Evolutionary conservation across 495 filamentous ascomycete genomes (phyloP).

Genomic region (Hypoxylon intermedium): DNA sequence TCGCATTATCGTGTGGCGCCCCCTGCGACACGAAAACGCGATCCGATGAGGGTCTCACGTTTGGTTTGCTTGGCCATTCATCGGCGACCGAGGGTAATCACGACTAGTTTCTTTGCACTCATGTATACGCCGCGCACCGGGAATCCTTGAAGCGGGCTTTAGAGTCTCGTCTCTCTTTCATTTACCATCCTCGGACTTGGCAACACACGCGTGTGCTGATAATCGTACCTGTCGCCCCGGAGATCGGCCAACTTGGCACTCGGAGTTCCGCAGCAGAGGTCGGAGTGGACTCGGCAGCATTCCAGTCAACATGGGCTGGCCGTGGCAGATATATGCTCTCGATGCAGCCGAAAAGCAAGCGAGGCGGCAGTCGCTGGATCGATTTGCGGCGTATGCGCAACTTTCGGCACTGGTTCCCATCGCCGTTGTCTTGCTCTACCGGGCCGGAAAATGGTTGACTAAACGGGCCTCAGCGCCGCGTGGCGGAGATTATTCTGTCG

Average conservation of each 20-base stretch:
- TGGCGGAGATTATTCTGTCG: slow-evolving; percentile 43
- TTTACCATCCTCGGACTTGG: not conserved
- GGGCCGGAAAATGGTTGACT: slow-evolving; percentile 40
- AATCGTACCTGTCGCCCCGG: slow-evolving; percentile 3
- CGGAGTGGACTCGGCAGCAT: not conserved
- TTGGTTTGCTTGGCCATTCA: too few species aligned
- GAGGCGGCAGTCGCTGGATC: slow-evolving; percentile 64
- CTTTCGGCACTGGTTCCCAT: slow-evolving; percentile 63
- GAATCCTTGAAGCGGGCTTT: not conserved
- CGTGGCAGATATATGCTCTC: slow-evolving; percentile 66
- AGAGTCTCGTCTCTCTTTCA: too few species aligned
- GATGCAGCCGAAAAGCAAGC: slow-evolving; percentile 59
- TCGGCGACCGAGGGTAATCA: too few species aligned
- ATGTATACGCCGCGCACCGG: not conserved
- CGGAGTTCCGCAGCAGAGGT: not conserved
- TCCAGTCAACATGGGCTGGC: slow-evolving; percentile 59
- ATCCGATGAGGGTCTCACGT: slow-evolving; percentile 1
- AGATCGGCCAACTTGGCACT: not conserved
- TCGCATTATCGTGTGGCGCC: slow-evolving; percentile 11
- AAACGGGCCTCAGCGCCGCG: slow-evolving; percentile 21
- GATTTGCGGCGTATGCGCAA: slow-evolving; percentile 68
- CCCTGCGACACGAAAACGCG: slow-evolving; percentile 3
- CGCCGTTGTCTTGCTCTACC: slow-evolving; percentile 49
- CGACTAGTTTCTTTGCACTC: not conserved
- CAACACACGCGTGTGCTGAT: slow-evolving; percentile 4